Base-by-base conservation (phyloP, 2,329 filamentous ascomycete genomes). In the Ophiostoma piceae region DNA sequence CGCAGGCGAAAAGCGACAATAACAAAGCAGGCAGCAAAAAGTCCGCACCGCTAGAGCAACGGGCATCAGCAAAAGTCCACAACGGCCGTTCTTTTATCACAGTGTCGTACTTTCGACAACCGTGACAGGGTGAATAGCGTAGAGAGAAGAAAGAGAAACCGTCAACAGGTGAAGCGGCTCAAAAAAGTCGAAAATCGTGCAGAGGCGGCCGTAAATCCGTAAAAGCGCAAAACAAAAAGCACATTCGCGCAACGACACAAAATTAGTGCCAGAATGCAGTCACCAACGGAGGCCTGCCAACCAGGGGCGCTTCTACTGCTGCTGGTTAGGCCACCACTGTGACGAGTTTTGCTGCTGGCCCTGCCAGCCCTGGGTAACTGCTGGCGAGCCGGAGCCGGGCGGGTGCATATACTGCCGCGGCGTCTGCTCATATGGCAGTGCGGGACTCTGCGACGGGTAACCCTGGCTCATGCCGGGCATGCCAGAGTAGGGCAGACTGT, bases 381-480 rank as follows among this genome's bases (percentile, higher is more conserved):
- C 80, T 12, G 84, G 84, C 7, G 80, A 79, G 3, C 79, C 79
- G 3, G 87, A 78, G 74, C 84, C 79, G 78, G 84, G 80, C 79
- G 88, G 83, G 75, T 90, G 87, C 86, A 92, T 85, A 80, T 90
- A 90, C 76, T 88, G 85, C 68, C 88, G 82, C 3, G 86, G 84
- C 1, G 86, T 88, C 78, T 88, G 87, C 66, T 90, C 88, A 37
- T 86, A 79, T 22, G 85, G 88, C 75, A 89, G 85, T 68, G 82
- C 83, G 74, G 87, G 85, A 8, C 83, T 81, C 35, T 84, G 81
- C n/a, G 81, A 80, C 35, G 83, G 80, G 75, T 65, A 65, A 7
- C 82, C 82, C 75, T 89, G 88, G 43, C 82, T 81, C 78, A 90
- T 84, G 60, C 83, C 83, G 57, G 84, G 84, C 84, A 89, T 88